Conservation (phyloP, 2,329 filamentous ascomycete genomes). For the Arthroderma sp. region DNA sequence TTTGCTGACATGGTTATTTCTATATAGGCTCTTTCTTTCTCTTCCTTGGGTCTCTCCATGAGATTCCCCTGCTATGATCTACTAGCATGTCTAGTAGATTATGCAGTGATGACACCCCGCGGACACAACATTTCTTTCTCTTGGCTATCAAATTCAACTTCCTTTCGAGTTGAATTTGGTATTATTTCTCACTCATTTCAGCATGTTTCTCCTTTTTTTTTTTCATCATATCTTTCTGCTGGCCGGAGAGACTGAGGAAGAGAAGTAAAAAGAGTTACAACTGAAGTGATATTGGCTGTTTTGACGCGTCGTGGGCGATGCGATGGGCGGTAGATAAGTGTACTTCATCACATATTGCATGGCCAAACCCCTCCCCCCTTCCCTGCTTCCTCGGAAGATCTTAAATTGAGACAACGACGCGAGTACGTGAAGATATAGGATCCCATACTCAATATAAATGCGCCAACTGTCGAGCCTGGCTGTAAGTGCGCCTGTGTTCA, state of each 20-base stretch:
- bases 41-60: constrained; percentile 2
- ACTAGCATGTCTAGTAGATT: neutral
- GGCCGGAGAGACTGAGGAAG: constrained; percentile 12
- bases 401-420: too few relatives aligned
- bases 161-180: neutral
- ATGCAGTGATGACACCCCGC: constrained; percentile 7
- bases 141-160: neutral
- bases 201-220: constrained; percentile 8
- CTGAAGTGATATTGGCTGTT: too few relatives aligned
- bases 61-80: constrained; percentile 7
- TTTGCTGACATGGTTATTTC: neutral
- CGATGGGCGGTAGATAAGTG: too few relatives aligned
- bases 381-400: too few relatives aligned
- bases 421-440: too few relatives aligned
- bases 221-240: constrained; percentile 13
- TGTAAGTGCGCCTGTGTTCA: too few relatives aligned
- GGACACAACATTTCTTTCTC: neutral
- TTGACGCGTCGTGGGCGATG: too few relatives aligned
- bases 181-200: neutral
- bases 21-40: constrained; percentile 3
- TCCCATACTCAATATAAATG: too few relatives aligned
- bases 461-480: too few relatives aligned
- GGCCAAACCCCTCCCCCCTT: too few relatives aligned
- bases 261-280: neutral
- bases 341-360: too few relatives aligned